These are phyloP conservation scores for Apium graveolens DNA, from an alignment of 129 eudicot species.

Conservation along the genomic window DNA sequence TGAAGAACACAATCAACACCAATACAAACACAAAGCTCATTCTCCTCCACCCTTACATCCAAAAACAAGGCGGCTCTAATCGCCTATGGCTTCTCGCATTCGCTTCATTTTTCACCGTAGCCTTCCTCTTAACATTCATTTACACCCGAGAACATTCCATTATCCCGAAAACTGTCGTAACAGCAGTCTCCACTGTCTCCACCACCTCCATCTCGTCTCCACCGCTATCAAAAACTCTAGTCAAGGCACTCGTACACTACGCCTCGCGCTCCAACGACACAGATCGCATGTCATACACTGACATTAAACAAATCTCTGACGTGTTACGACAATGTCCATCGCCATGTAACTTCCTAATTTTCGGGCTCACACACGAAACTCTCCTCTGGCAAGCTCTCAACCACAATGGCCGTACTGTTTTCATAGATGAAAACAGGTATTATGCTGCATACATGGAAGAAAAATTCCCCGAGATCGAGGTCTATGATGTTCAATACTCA, in stretches of 20 bases:
- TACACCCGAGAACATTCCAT: slow-evolving; percentile 61
- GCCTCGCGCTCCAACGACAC: slow-evolving; percentile 65
- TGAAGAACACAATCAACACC: slow-evolving; percentile 54
- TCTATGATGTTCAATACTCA: slow-evolving; percentile 88
- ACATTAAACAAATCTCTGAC: slow-evolving; percentile 63
- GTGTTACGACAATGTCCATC: slow-evolving; percentile 51
- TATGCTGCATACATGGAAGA: slow-evolving; percentile 91
- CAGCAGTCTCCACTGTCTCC: slow-evolving; percentile 18
- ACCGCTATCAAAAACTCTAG: slow-evolving; percentile 50
- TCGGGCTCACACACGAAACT: slow-evolving; percentile 83
- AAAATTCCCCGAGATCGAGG: slow-evolving; percentile 74
- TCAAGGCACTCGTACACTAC: slow-evolving; percentile 76
- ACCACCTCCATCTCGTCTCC: slow-evolving; percentile 19
- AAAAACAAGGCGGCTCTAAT: slow-evolving; percentile 72
- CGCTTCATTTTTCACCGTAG: slow-evolving; percentile 55
- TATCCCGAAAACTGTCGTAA: slow-evolving; percentile 11
- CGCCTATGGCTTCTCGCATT: slow-evolving; percentile 76
- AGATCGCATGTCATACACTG: slow-evolving; percentile 57
- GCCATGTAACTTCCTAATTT: slow-evolving; percentile 80
- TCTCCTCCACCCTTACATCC: slow-evolving; percentile 94
- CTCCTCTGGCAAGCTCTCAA: slow-evolving; percentile 89
- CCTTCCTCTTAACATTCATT: slow-evolving; percentile 62
- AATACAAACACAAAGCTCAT: slow-evolving; percentile 74
- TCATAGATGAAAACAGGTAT: slow-evolving; percentile 87
- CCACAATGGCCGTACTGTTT: slow-evolving; percentile 68